These are phyloP conservation scores for Chaetomiaceae sp. DNA, from an alignment of 2,329 filamentous ascomycete genomes.

Conservation along the genomic window DNA sequence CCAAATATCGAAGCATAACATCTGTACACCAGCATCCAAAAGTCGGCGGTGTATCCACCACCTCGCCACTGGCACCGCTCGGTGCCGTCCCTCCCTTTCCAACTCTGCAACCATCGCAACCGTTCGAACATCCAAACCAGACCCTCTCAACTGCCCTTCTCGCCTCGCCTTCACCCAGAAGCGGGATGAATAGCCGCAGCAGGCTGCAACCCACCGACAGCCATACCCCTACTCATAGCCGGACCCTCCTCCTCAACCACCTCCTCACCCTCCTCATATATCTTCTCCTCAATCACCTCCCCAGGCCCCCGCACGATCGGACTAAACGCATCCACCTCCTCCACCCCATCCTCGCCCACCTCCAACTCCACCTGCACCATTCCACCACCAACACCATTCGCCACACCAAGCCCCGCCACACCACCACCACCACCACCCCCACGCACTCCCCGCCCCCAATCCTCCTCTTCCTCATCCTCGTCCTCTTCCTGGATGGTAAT, in stretches of 20 bases:
- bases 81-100: too few relatives aligned
- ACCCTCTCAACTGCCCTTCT: neutral
- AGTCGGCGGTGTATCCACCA: too few relatives aligned
- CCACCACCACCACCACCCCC: neutral
- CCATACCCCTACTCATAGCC: neutral
- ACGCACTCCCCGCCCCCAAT: slow-evolving; percentile 3
- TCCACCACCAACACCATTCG: too few relatives aligned
- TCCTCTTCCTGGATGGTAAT: slow-evolving; percentile 62
- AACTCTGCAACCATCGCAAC: too few relatives aligned
- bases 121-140: neutral
- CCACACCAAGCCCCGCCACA: neutral
- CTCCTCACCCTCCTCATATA: slow-evolving; percentile 24
- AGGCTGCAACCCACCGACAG: slow-evolving; percentile 5
- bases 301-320: slow-evolving; percentile 24
- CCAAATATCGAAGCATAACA: neutral
- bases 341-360: slow-evolving; percentile 19
- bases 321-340: slow-evolving; percentile 24
- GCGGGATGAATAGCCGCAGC: slow-evolving; percentile 9
- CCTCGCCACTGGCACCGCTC: too few relatives aligned
- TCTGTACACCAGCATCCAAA: too few relatives aligned
- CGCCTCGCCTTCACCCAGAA: neutral
- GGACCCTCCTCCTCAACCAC: neutral
- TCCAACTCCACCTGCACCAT: neutral
- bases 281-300: slow-evolving; percentile 24
- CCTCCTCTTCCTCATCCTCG: slow-evolving; percentile 20